phyloP scores from a whole-genome alignment of 179 eudicot species.

The Beta corolliflora region DNA sequence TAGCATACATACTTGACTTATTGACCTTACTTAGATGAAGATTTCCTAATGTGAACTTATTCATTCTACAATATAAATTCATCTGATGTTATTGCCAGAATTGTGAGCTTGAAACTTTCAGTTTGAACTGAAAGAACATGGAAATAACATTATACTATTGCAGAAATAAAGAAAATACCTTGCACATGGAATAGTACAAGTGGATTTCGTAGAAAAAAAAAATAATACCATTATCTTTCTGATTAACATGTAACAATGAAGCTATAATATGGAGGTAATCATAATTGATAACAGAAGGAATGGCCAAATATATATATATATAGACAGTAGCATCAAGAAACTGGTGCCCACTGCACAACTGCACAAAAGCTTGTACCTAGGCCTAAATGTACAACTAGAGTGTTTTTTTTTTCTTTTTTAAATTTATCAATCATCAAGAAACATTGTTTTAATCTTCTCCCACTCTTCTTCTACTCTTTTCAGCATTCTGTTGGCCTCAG shows the following conservation, averaged over 20 bases:
- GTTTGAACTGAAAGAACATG: background rate
- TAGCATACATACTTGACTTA: no score
- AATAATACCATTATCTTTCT: background rate
- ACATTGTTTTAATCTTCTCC: slow-evolving; percentile 25
- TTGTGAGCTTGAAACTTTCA: background rate
- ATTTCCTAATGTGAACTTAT: no score
- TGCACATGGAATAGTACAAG: background rate
- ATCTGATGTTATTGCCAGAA: background rate
- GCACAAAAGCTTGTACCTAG: background rate
- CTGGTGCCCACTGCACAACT: background rate
- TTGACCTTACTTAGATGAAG: no score
- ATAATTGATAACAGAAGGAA: background rate
- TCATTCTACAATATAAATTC: no score
- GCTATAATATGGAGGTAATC: background rate
- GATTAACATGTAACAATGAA: background rate
- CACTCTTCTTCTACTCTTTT: slow-evolving; percentile 41
- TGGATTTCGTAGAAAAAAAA: no score
- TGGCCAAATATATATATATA: background rate
- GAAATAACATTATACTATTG: background rate
- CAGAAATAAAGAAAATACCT: background rate
- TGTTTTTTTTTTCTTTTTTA: no score
- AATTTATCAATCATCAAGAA: slow-evolving; percentile 26
- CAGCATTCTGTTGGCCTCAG: slow-evolving; percentile 36
- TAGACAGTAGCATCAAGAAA: background rate
- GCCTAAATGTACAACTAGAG: background rate